Evolutionary conservation across 441 rosid genomes (phyloP).

Genomic region (Populus hybrid): DNA sequence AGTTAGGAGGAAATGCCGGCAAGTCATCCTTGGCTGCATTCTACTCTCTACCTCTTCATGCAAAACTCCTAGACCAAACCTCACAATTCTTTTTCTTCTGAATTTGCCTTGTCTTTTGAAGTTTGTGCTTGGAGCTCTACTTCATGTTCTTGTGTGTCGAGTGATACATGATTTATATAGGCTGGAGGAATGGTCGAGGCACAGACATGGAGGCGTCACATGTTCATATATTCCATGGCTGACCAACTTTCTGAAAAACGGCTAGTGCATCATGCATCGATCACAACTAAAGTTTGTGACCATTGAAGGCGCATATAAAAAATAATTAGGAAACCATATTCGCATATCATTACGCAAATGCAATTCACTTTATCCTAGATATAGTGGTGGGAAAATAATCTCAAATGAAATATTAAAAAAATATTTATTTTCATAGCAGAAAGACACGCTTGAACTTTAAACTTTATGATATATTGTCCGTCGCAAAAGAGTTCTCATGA

Average conservation of each 20-base stretch:
- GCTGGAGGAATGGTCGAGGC: not conserved
- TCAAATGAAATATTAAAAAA: not conserved
- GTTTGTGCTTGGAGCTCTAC: no score
- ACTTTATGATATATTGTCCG: no score
- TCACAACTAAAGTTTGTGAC: not conserved
- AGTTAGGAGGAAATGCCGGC: conserved; percentile 32
- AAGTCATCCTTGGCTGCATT: conserved; percentile 80
- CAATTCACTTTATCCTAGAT: not conserved
- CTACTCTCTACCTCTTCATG: conserved; percentile 50
- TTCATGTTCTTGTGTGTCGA: not conserved
- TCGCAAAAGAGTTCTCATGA: no score
- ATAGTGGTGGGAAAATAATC: not conserved
- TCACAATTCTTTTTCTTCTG: no score
- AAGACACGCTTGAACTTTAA: not conserved
- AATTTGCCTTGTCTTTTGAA: not conserved
- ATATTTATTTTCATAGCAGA: no score
- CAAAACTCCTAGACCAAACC: conserved; percentile 20
- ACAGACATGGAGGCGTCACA: not conserved
- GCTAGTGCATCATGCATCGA: not conserved
- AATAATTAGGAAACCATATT: not conserved
- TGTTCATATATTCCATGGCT: not conserved
- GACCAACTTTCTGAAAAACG: not conserved
- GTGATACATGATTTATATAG: not conserved
- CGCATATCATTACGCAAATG: not conserved
- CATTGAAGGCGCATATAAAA: not conserved